Evolutionary conservation across 2,329 filamentous ascomycete genomes (phyloP).

Genomic region (Chalaropsis thielavioides): DNA sequence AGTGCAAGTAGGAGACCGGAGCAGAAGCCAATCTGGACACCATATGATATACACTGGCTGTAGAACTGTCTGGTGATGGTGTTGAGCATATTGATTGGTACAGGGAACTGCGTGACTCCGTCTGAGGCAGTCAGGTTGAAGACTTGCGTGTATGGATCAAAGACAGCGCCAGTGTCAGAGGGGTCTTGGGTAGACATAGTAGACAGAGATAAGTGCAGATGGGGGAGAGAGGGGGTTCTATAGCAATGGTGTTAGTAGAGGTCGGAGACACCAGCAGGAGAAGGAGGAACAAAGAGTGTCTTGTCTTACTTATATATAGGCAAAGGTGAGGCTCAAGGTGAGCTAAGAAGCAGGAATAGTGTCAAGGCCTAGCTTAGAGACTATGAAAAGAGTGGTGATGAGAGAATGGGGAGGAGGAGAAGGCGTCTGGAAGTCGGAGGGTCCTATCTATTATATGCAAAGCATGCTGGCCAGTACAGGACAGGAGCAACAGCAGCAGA

Average conservation of each 20-base stretch:
- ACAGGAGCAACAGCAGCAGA: background rate
- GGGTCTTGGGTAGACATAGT: background rate
- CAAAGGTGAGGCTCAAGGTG: background rate
- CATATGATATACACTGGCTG: constrained; percentile 46
- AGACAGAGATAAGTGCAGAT: background rate
- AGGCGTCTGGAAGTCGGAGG: background rate
- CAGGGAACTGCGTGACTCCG: background rate
- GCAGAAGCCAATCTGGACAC: constrained; percentile 54
- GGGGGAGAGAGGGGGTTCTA: background rate
- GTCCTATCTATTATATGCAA: background rate
- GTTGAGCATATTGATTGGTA: constrained; percentile 23
- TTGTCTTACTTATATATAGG: background rate
- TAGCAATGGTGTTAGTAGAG: background rate
- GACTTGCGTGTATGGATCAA: constrained; percentile 7
- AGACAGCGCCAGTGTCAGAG: background rate
- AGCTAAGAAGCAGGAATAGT: background rate
- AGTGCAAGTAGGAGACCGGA: constrained; percentile 50
- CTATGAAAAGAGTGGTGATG: background rate
- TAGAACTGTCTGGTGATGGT: constrained; percentile 23
- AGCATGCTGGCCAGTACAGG: background rate
- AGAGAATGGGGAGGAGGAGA: background rate
- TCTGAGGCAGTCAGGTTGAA: background rate
- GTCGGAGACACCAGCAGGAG: background rate
- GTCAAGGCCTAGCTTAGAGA: background rate
- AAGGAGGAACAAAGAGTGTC: background rate